Base-by-base conservation (phyloP, 2,329 filamentous ascomycete genomes). In the Allantophomopsis cytisporea region DNA sequence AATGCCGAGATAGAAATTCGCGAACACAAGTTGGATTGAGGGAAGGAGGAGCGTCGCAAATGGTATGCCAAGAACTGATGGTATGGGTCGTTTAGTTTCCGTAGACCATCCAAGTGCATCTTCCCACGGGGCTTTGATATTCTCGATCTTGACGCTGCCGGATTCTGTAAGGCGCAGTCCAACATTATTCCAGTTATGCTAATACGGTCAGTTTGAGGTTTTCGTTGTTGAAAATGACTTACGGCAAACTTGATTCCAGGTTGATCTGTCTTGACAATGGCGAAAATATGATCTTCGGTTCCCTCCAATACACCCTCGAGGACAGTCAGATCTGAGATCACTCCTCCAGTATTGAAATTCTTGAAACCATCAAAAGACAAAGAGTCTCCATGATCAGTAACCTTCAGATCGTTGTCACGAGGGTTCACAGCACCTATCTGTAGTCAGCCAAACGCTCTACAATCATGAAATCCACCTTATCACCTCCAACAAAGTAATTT, bases 311-410 rank as follows among this genome's bases (percentile, higher is more conserved):
- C 69, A 15, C 77, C 76, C 48, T 82, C 76, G 0, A 82, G 63
- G 0, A 81, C 73, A 0, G 75, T 80, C 15, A 81, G 56, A 42
- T 82, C 76, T 0, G 74, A 79, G 2, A 82, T 63, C 0, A 79
- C 75, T 18, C 76, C 76, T 1, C 77, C 77, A 0, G 76, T 82
- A 50, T 76, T 81, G 62, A 81, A 81, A 56, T 71, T 64, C 54
- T 82, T 82, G 55, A 64, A 66, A 1, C 76, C 75, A 42, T 71
- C 70, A 54, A 77, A 80, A 2, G 76, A 52, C 12, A 80, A 53
- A 2, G 66, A 57, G 4, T 74, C 68, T 1, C 69, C 72, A 1
- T 73, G 62, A 2, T 62, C 54, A 0, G 62, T 71, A 43, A 78
- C 74, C 21, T 63, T 68, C 7, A 79, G 55, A 47, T 80, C 75